Conservation (phyloP, 495 filamentous ascomycete species). For the Xylaria grammica region DNA sequence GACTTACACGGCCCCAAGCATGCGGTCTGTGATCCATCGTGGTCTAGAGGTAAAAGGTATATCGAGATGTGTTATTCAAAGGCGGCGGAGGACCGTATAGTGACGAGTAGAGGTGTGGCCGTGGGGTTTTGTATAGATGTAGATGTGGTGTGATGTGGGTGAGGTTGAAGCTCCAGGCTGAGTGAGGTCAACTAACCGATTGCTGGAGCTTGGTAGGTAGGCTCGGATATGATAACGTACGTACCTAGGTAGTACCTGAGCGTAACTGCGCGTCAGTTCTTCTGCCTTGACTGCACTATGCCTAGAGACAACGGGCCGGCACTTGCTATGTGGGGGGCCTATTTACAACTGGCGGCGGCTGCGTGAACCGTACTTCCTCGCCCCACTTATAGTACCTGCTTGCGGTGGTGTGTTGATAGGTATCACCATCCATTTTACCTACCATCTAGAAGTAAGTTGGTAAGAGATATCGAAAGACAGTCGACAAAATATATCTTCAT, state of each 20-base stretch:
- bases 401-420: too few relatives aligned
- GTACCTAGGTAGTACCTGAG: conserved; percentile 8
- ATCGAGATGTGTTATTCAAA: neutral
- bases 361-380: neutral
- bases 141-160: conserved; percentile 14
- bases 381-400: too few relatives aligned
- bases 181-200: conserved; percentile 16
- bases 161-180: conserved; percentile 31
- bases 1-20: conserved; percentile 90
- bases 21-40: conserved; percentile 94
- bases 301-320: neutral
- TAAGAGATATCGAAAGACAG: neutral
- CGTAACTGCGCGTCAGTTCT: conserved; percentile 41
- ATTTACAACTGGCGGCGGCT: conserved; percentile 2
- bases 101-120: neutral
- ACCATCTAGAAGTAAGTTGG: neutral
- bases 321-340: neutral
- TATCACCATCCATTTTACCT: neutral
- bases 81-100: neutral
- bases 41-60: conserved; percentile 6
- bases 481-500: neutral
- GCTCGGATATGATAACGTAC: neutral
- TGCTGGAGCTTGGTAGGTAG: conserved; percentile 25
- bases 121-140: conserved; percentile 15
- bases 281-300: conserved; percentile 27